These are phyloP conservation scores for Metroxylon sagu DNA, from an alignment of 176 grass and related monocot genomes.

Conservation along the genomic window DNA sequence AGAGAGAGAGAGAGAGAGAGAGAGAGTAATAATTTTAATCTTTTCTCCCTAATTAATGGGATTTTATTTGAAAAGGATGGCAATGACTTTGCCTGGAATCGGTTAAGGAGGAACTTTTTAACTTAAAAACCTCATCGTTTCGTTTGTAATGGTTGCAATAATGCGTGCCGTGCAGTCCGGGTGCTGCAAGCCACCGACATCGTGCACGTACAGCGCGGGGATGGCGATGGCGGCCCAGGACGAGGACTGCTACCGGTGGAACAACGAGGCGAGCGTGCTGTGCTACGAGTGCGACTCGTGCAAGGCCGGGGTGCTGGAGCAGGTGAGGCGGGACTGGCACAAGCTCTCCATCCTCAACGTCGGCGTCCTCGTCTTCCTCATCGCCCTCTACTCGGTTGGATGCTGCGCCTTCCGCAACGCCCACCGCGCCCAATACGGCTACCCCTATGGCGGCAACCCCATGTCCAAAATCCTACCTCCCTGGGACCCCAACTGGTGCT, in stretches of 20 bases:
- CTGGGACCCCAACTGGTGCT: conserved; percentile 97
- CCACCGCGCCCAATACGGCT: conserved; percentile 36
- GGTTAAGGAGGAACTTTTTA: no score
- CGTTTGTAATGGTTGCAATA: neutral
- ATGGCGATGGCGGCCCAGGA: conserved; percentile 53
- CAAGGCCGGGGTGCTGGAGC: conserved; percentile 93
- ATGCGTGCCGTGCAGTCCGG: conserved; percentile 43
- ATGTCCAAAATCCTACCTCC: conserved; percentile 79
- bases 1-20: neutral
- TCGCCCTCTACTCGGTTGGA: conserved; percentile 55
- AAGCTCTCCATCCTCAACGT: conserved; percentile 69
- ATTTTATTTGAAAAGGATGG: no score
- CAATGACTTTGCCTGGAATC: neutral
- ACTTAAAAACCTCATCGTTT: neutral
- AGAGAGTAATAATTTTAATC: neutral
- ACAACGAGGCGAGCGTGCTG: conserved; percentile 62
- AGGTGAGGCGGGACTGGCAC: conserved; percentile 85
- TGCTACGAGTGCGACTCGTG: conserved; percentile 86
- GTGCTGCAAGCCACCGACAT: conserved; percentile 94
- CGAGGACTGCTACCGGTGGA: conserved; percentile 81
- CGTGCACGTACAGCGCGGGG: conserved; percentile 68
- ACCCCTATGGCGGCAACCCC: conserved; percentile 77
- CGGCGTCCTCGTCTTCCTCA: conserved; percentile 50
- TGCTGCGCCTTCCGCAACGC: conserved; percentile 90
- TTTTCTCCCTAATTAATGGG: no score